Base-by-base conservation (phyloP, 2,329 filamentous ascomycete genomes). In the Orbilia oligospora region DNA sequence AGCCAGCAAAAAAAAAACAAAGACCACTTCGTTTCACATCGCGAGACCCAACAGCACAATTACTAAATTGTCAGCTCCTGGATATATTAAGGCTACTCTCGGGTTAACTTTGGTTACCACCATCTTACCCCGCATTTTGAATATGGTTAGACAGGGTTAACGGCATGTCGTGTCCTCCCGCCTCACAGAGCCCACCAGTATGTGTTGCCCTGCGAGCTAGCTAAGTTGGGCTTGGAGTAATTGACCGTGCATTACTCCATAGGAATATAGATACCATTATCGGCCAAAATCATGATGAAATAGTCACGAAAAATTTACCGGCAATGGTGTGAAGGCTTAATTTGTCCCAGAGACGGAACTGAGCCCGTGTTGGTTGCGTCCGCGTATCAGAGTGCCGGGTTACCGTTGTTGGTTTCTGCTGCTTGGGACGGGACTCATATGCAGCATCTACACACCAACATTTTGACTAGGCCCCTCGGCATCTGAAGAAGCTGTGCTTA, bases 91-190 rank as follows among this genome's bases (percentile, higher is more conserved):
- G 64, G 71, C 36, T 44, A 44, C 69, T 20, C 27, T 64, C 56
- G 51, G 20, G 71, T 78, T 55, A 78, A 51, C 30, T 65, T n/a
- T 63, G 51, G 73, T 20, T 53, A 55, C 30, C 61, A 36, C 48
- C 33, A 41, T 65, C 46, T 64, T 71, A 78, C 75, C 75, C 75
- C 75, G 75, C 75, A 72, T 72, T 78, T 75, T 78, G 63, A 72
- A 78, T 72, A 27, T 69, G 75, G 75, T 78, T 72, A 78, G 75
- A 41, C 75, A 78, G 64, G 75, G 75, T 69, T 67, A 63, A 41
- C 73, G 53, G 67, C 48, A 77, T 71, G 75, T 72, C 67, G 46
- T 64, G 68, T 72, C 75, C 48, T 72, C 75, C 73, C 73, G 73
- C 48, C 53, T 68, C 56, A 77, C 73, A 77, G 53, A 77, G 71